These are phyloP conservation scores for Jasminum sambac DNA, from an alignment of 257 asterid species.

Conservation along the genomic window DNA sequence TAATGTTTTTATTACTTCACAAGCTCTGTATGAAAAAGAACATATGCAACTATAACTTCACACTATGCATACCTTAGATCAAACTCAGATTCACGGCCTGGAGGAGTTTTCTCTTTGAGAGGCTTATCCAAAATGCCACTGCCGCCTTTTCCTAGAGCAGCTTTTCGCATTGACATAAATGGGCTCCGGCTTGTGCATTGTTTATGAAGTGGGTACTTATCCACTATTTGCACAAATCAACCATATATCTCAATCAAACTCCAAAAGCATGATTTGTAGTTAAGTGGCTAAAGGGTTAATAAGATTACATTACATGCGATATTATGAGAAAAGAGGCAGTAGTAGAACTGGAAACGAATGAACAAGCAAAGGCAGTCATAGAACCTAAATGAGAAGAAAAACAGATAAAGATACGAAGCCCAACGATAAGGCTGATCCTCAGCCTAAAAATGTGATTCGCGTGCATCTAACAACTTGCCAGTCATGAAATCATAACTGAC, in stretches of 20 bases:
- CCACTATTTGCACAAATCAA: slow-evolving; percentile 48
- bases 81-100: slow-evolving; percentile 94
- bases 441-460: background rate
- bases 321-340: background rate
- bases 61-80: slow-evolving; percentile 71
- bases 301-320: slow-evolving; percentile 14
- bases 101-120: slow-evolving; percentile 76
- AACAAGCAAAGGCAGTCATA: background rate
- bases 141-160: slow-evolving; percentile 75
- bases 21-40: slow-evolving; percentile 14
- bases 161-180: slow-evolving; percentile 47
- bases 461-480: background rate
- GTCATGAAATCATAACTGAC: background rate
- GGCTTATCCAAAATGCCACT: slow-evolving; percentile 91
- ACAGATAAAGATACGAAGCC: background rate
- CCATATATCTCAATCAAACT: slow-evolving; percentile 18
- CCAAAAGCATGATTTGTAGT: background rate
- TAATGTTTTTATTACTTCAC: background rate
- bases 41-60: slow-evolving; percentile 18
- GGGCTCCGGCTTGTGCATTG: slow-evolving; percentile 61
- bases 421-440: background rate
- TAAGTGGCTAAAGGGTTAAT: slow-evolving; percentile 13
- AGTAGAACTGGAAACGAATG: too few relatives aligned
- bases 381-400: background rate
- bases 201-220: slow-evolving; percentile 53